Base-by-base conservation (phyloP, 306 rosid species). In the Cicer cuneatum region DNA sequence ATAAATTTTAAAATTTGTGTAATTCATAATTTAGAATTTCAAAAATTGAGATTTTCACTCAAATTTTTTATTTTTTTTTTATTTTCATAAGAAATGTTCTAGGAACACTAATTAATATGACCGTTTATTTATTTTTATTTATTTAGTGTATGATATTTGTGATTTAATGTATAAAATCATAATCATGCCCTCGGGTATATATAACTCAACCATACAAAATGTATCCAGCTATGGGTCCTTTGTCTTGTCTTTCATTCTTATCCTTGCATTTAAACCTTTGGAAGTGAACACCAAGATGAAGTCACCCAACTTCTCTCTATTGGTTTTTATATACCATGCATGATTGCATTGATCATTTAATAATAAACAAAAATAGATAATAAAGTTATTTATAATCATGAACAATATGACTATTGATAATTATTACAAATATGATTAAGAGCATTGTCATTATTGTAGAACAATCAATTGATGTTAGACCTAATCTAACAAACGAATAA, bases 401-500 rank as follows among this genome's bases (percentile, higher is more conserved):
- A 29, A 29, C 35, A 29, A 0, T 4, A 29, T 29, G 38, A 53
- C 40, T 10, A 21, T 37, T 19, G 14, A 19, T 14, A 40, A 29
- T 29, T 9, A 16, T 9, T 24, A 47, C 24, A 37, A 78, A 14
- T 47, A 58, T 67, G 59, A 51, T 52, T 64, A 67, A 37, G 60
- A 66, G 19, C 66, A 21, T 42, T 51, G 63, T 72, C 57, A 37
- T 62, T 51, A 74, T 80, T 43, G 47, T 72, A 49, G 16, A 71
- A 39, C 21, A 54, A 75, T 70, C 75, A 68, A 52, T 73, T 76
- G 73, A 78, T 54, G 76, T 60, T 71, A 42, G 68, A 72, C 87
- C 89, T 82, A 78, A 80, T 42, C 90, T 81, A 78, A 78, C 87
- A 52, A 72, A 82, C 84, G 56, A 54, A 83, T 75, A 71, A 81